Evolutionary conservation across 2,329 filamentous ascomycete species (phyloP).

Genomic region (Hymenoscyphus repandus): DNA sequence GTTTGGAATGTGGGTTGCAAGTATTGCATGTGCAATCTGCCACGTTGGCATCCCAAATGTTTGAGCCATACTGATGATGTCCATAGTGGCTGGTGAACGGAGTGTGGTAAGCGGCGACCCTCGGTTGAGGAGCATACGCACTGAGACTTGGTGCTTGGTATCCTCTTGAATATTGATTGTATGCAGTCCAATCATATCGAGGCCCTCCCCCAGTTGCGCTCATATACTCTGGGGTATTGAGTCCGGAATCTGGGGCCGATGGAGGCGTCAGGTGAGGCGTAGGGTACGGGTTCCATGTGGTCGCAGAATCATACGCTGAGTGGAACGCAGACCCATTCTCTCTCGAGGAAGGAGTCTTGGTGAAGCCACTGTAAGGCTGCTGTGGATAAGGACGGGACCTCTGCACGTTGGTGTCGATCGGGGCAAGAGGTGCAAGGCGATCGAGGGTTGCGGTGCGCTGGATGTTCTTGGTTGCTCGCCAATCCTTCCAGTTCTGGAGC

Average conservation of each 20-base stretch:
- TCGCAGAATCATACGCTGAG: conserved; percentile 24
- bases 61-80: conserved; percentile 29
- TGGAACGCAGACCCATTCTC: conserved; percentile 27
- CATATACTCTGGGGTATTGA: conserved; percentile 49
- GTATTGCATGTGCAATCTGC: conserved; percentile 42
- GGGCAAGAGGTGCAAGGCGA: conserved; percentile 37
- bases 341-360: conserved; percentile 37
- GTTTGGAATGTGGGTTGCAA: conserved; percentile 41
- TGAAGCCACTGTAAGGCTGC: conserved; percentile 41
- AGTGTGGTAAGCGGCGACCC: conserved; percentile 43
- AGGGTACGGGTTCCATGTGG: conserved; percentile 27
- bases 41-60: conserved; percentile 41
- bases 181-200: conserved; percentile 47
- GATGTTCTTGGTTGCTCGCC: conserved; percentile 43
- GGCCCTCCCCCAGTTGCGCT: conserved; percentile 41
- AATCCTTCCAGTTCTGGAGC: conserved; percentile 62
- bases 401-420: conserved; percentile 58
- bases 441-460: conserved; percentile 31
- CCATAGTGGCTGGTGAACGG: conserved; percentile 40
- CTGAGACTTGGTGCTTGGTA: conserved; percentile 28
- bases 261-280: conserved; percentile 42
- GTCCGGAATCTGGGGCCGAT: conserved; percentile 48
- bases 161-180: conserved; percentile 41
- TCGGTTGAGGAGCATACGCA: conserved; percentile 36
- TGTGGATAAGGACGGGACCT: conserved; percentile 33